phyloP scores from a whole-genome alignment of 306 rosid species.

The Calophaca sinica region DNA sequence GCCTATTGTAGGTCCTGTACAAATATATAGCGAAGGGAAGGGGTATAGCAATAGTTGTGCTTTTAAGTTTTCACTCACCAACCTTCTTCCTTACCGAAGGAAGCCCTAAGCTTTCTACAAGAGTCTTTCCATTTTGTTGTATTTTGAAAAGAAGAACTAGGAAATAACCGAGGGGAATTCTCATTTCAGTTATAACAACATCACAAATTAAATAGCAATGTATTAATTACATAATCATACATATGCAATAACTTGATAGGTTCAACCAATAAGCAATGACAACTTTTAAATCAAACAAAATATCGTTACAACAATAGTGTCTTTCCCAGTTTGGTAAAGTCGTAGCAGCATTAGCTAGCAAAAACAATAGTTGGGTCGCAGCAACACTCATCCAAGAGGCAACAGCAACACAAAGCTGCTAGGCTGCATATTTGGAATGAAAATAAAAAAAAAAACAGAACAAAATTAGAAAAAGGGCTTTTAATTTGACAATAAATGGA shows the following conservation, averaged over 20 bases:
- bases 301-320: conserved; percentile 23
- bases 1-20: no score
- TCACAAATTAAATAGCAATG: neutral
- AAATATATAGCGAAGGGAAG: no score
- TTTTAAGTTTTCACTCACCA: no score
- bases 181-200: neutral
- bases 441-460: neutral
- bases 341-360: conserved; percentile 32
- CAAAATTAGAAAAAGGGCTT: neutral
- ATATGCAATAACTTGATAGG: neutral
- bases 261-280: conserved; percentile 11
- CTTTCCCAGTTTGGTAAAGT: conserved; percentile 14
- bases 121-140: neutral
- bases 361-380: conserved; percentile 76
- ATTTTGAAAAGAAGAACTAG: neutral
- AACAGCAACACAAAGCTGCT: conserved; percentile 87
- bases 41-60: no score
- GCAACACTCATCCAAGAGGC: conserved; percentile 83
- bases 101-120: no score
- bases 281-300: neutral
- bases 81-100: no score
- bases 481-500: neutral
- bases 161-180: neutral
- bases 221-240: conserved; percentile 29
- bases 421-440: conserved; percentile 54